These are phyloP conservation scores for Simmondsia chinensis DNA, from an alignment of 148 eudicot genomes.

Conservation along the genomic window DNA sequence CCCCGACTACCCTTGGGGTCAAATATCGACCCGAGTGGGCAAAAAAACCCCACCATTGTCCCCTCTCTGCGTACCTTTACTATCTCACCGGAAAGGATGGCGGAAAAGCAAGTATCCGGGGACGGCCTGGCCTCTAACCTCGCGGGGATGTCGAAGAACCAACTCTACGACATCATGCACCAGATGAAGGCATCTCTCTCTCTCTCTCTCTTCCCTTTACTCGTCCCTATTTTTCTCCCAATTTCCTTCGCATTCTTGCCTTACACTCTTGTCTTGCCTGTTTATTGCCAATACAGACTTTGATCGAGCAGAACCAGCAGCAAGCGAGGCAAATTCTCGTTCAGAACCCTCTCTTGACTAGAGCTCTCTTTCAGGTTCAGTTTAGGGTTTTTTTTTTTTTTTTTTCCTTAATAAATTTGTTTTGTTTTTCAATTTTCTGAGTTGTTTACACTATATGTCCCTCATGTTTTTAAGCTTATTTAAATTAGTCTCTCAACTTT, in stretches of 20 bases:
- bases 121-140: conserved; percentile 56
- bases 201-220: not conserved
- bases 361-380: conserved; percentile 81
- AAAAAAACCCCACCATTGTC: no score
- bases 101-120: conserved; percentile 48
- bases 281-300: conserved; percentile 30
- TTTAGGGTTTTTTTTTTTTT: conserved; percentile 5
- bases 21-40: no score
- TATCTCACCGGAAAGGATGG: no score
- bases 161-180: conserved; percentile 86
- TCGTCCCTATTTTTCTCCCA: no score
- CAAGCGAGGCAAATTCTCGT: conserved; percentile 87
- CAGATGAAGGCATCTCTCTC: conserved; percentile 67
- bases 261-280: not conserved
- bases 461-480: not conserved
- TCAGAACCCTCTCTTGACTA: conserved; percentile 69
- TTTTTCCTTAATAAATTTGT: not conserved
- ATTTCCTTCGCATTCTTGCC: not conserved
- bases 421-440: not conserved
- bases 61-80: no score
- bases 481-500: not conserved
- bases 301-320: conserved; percentile 80
- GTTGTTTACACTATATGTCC: conserved; percentile 1
- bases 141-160: conserved; percentile 75
- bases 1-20: no score